Evolutionary conservation across 179 eudicot genomes (phyloP).

Genomic region (Beta lomatogona): DNA sequence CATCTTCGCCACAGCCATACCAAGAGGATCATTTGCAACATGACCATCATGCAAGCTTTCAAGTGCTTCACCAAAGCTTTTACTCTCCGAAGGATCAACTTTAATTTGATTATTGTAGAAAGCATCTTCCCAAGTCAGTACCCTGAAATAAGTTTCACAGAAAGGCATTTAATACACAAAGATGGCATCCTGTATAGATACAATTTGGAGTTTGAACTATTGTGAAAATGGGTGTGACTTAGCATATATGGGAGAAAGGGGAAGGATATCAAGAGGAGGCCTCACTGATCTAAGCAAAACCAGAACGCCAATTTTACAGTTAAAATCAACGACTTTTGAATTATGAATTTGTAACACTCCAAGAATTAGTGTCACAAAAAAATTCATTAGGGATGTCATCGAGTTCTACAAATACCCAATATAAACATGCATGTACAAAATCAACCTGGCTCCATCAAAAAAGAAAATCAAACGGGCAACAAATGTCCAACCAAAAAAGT

Average conservation of each 20-base stretch:
- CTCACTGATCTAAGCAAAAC: not conserved
- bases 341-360: not conserved
- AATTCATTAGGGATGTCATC: not conserved
- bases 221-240: not conserved
- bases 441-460: not conserved
- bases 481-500: not conserved
- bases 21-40: slow-evolving; percentile 62
- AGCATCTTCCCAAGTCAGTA: slow-evolving; percentile 85
- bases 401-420: not conserved
- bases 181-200: slow-evolving; percentile 8
- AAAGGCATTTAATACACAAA: not conserved
- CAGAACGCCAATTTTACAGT: not conserved
- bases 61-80: slow-evolving; percentile 32
- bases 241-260: too few species aligned
- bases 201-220: not conserved
- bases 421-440: not conserved
- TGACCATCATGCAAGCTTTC: slow-evolving; percentile 44
- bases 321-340: not conserved
- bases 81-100: slow-evolving; percentile 39
- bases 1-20: slow-evolving; percentile 82
- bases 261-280: not conserved
- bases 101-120: slow-evolving; percentile 55
- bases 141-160: slow-evolving; percentile 45
- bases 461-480: not conserved
- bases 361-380: not conserved